A percentile compares a stretch with the other conserved stretches of the same genome.
Evolutionary conservation across 2,329 filamentous ascomycete genomes (phyloP).

Genomic region (Pestalotiopsis sp.): DNA sequence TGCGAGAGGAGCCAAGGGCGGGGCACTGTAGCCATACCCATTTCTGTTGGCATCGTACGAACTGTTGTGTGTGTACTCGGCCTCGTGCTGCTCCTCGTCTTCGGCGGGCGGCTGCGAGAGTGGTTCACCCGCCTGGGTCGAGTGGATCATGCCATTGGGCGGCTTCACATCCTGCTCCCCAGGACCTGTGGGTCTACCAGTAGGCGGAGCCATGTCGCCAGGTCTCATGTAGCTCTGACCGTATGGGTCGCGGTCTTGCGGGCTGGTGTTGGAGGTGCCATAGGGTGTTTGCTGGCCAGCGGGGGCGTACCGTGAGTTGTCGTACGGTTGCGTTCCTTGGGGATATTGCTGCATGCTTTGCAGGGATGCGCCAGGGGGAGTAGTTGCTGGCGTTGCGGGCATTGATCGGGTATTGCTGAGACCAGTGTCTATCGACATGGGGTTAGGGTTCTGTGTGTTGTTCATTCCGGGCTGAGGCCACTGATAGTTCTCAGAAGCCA

Average conservation of each 20-base stretch:
- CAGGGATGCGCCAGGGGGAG: constrained; percentile 77
- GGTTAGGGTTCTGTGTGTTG: constrained; percentile 64
- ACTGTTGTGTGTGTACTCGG: constrained; percentile 86
- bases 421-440: constrained; percentile 79
- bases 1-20: constrained; percentile 66
- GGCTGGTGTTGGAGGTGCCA: constrained; percentile 60
- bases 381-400: constrained; percentile 88
- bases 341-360: constrained; percentile 82
- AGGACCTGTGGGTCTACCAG: constrained; percentile 59
- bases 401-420: constrained; percentile 81
- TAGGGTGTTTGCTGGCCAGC: constrained; percentile 74
- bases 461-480: constrained; percentile 71
- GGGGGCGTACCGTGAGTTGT: constrained; percentile 71
- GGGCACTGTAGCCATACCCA: constrained; percentile 77
- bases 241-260: constrained; percentile 66
- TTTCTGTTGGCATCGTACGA: constrained; percentile 73
- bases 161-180: constrained; percentile 68
- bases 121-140: constrained; percentile 56
- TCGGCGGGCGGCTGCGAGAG: constrained; percentile 58
- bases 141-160: constrained; percentile 68
- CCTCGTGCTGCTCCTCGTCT: constrained; percentile 72
- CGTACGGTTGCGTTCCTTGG: constrained; percentile 69
- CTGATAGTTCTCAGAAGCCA: constrained; percentile 79
- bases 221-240: constrained; percentile 76
- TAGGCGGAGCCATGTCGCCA: constrained; percentile 85